Evolutionary conservation across 169 alveolate genomes (phyloP), one percentile per base, ranked within the genome.

Genomic region (Plasmodium malariae): DNA sequence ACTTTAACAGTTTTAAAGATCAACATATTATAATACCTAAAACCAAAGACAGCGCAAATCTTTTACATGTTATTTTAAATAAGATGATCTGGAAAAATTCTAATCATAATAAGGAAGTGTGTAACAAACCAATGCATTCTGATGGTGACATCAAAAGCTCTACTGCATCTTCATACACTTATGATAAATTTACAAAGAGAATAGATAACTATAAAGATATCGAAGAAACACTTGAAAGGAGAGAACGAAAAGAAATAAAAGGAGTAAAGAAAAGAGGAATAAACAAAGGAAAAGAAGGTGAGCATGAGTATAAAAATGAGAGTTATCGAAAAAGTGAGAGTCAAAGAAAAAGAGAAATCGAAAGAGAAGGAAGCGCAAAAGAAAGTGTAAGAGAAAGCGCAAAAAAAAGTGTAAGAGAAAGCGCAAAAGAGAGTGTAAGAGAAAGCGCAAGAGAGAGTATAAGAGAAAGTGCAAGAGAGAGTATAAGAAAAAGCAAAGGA

Each of bases 21-120:
- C 91, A 83, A 70, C 92, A 86, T 48, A 59, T 86, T 59, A 43
- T 86, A 1, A 57, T 86, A 49, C 87, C 92, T 37, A 69, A 86
- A 74, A 68, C 24, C 55, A 86, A 86, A 69, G 78, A 62, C 6
- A 24, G 49, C 37, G 57, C 73, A 5, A 51, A 59, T 54, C n/a
- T 30, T 43, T 72, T 86, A 63, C 48, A 37, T 28, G 49, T 55
- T 14, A 30, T 86, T 1, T n/a, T 86, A 40, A 54, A 69, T 45
- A 19, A 86, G 49, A 55, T 86, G 92, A 63, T 34, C 0, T 86
- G 92, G 92, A 54, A 83, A 32, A 62, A 62, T 14, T 5, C 24
- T 19, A 24, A 28, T 28, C 32, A 19, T 5, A 37, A 30, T n/a
- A 12, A 69, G 37, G 17, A 69, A 17, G 17, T 6, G 17, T 12